Evolutionary conservation across 495 filamentous ascomycete genomes (phyloP).

Genomic region (Annulohypoxylon moriforme): DNA sequence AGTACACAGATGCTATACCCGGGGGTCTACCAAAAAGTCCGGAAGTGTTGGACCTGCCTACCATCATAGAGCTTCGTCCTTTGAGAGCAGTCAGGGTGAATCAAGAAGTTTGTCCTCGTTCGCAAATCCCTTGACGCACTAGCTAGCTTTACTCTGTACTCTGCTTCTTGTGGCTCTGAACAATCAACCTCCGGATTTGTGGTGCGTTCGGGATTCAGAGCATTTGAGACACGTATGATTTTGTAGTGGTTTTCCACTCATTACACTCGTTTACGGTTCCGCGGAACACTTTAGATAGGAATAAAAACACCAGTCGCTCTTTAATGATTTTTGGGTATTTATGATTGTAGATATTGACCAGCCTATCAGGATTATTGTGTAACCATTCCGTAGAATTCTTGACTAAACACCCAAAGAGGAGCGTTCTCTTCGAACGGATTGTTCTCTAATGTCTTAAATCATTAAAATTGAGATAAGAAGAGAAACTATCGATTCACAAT

Average conservation of each 20-base stretch:
- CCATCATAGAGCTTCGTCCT: constrained; percentile 40
- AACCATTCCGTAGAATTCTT: no score
- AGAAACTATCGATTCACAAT: no score
- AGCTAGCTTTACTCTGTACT: no score
- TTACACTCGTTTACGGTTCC: constrained; percentile 41
- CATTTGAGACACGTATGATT: constrained; percentile 19
- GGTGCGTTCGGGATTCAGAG: constrained; percentile 12
- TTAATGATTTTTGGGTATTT: constrained; percentile 5
- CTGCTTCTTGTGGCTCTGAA: constrained; percentile 27
- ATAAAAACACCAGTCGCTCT: constrained; percentile 38
- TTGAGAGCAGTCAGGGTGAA: constrained; percentile 24
- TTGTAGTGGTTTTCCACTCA: constrained; percentile 22
- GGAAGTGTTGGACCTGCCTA: constrained; percentile 29
- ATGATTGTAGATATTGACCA: neutral
- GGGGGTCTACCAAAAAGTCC: constrained; percentile 37
- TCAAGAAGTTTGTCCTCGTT: constrained; percentile 10
- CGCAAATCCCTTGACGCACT: constrained; percentile 20
- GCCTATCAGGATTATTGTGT: no score
- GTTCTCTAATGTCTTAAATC: no score
- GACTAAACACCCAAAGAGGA: no score
- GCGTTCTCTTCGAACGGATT: no score
- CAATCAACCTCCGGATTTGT: neutral
- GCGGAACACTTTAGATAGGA: constrained; percentile 34
- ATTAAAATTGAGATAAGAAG: no score
- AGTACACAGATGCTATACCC: constrained; percentile 34